Conservation (phyloP, 768 basidiomycete species). For the Rhodosporidiobolus sp. region DNA sequence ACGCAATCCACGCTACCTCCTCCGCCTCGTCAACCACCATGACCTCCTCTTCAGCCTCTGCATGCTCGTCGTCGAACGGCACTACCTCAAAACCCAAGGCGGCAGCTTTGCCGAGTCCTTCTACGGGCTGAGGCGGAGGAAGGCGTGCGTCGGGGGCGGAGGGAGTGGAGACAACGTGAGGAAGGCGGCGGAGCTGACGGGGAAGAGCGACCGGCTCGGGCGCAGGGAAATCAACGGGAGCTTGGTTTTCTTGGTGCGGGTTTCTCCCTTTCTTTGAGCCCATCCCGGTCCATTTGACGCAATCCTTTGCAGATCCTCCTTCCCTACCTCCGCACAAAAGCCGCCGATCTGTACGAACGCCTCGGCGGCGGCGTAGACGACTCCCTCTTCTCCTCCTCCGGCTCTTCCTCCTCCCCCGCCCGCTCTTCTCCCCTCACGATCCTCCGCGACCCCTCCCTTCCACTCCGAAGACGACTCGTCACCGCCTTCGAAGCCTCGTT, state of each 20-base stretch:
- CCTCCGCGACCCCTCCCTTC: conserved; percentile 2
- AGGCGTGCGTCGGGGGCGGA: conserved; percentile 47
- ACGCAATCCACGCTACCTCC: conserved; percentile 83
- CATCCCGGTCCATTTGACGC: not conserved
- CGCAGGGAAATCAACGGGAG: conserved; percentile 69
- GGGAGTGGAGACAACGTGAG: conserved; percentile 48
- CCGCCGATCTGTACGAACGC: conserved; percentile 83
- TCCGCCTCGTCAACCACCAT: conserved; percentile 86
- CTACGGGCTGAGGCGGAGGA: conserved; percentile 80
- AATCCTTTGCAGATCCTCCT: conserved; percentile 64
- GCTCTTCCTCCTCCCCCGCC: not conserved
- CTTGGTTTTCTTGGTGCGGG: conserved; percentile 70
- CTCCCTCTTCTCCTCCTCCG: conserved; percentile 40
- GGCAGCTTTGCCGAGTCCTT: conserved; percentile 95
- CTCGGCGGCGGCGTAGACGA: conserved; percentile 72
- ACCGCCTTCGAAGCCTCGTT: conserved; percentile 53
- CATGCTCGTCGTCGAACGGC: conserved; percentile 83
- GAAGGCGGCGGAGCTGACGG: conserved; percentile 45
- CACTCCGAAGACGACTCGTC: conserved; percentile 2
- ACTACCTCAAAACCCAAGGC: conserved; percentile 77
- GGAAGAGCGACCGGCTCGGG: conserved; percentile 65
- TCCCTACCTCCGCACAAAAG: conserved; percentile 84
- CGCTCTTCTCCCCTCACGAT: conserved; percentile 2
- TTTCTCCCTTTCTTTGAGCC: not conserved
- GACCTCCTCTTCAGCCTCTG: conserved; percentile 91